Percentiles rank a stretch among this genome's conserved stretches.
These are phyloP conservation scores for Lunasporangiospora selenospora DNA, from an alignment of 192 early-diverging fungal species.

Conservation along the genomic window DNA sequence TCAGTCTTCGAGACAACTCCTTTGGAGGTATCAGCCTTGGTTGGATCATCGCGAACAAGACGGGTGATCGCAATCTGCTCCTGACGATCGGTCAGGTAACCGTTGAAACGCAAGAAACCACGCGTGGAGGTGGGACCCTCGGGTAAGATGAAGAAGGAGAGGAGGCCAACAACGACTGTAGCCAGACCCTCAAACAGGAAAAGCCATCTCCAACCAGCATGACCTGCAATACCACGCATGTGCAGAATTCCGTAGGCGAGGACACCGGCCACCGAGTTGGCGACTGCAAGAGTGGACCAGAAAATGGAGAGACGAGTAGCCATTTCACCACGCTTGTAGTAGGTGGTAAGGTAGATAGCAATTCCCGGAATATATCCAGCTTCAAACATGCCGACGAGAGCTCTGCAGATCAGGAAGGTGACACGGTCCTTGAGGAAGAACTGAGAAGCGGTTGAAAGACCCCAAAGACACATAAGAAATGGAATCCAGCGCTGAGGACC, in stretches of 20 bases:
- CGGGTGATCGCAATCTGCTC: slow-evolving; percentile 63
- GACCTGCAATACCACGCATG: slow-evolving; percentile 57
- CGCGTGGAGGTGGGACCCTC: slow-evolving; percentile 46
- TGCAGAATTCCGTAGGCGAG: slow-evolving; percentile 64
- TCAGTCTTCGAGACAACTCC: slow-evolving; percentile 29
- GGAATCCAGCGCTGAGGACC: slow-evolving; percentile 65
- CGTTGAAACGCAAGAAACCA: slow-evolving; percentile 26
- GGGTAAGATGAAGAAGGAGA: slow-evolving; percentile 62
- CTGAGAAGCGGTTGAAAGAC: slow-evolving; percentile 25
- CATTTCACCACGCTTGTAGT: slow-evolving; percentile 56
- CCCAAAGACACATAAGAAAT: slow-evolving; percentile 44
- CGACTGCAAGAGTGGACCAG: slow-evolving; percentile 59
- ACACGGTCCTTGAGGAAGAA: slow-evolving; percentile 44
- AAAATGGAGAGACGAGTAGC: slow-evolving; percentile 56
- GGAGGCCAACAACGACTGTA: slow-evolving; percentile 56
- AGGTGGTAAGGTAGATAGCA: slow-evolving; percentile 54
- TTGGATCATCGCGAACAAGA: slow-evolving; percentile 65
- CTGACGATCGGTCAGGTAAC: slow-evolving; percentile 59
- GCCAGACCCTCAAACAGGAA: slow-evolving; percentile 66
- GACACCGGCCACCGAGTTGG: slow-evolving; percentile 60
- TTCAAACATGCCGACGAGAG: slow-evolving; percentile 60
- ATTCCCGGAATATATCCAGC: slow-evolving; percentile 58
- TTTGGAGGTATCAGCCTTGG: slow-evolving; percentile 54
- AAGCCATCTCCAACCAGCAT: slow-evolving; percentile 72
- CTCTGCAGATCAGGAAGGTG: slow-evolving; percentile 53